Evolutionary conservation across 768 basidiomycete genomes (phyloP).

Genomic region (Rhodotorula graminis): DNA sequence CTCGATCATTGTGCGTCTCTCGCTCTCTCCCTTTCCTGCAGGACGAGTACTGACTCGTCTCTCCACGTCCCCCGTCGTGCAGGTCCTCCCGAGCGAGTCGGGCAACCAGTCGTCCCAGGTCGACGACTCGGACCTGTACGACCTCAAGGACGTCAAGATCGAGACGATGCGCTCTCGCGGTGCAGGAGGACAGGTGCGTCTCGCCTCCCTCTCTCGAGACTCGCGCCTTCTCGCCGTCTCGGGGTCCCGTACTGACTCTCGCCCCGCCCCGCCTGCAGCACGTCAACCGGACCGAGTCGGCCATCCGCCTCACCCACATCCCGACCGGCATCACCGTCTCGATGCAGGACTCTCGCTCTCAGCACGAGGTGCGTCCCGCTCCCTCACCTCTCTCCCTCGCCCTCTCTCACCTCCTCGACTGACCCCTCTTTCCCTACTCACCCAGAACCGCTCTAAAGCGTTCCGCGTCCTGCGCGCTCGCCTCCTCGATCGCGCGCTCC

Average conservation of each 20-base stretch:
- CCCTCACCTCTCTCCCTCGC: background rate
- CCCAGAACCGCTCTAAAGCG: slow-evolving; percentile 89
- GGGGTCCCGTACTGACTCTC: too few species aligned
- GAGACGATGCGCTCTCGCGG: slow-evolving; percentile 97
- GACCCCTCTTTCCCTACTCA: too few species aligned
- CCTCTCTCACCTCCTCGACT: background rate
- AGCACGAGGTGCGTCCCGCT: slow-evolving; percentile 72
- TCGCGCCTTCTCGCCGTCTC: too few species aligned
- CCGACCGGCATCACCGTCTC: slow-evolving; percentile 92
- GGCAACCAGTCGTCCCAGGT: slow-evolving; percentile 53
- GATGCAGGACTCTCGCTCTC: slow-evolving; percentile 96
- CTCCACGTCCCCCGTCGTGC: background rate
- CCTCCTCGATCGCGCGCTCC: slow-evolving; percentile 73
- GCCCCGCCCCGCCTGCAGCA: slow-evolving; percentile 55
- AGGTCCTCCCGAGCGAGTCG: slow-evolving; percentile 78
- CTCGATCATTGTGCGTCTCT: slow-evolving; percentile 63
- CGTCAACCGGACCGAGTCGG: slow-evolving; percentile 97
- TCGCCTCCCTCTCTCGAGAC: too few species aligned
- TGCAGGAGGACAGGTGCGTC: slow-evolving; percentile 82
- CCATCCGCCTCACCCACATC: slow-evolving; percentile 84
- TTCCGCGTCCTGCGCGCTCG: slow-evolving; percentile 83
- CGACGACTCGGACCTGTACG: slow-evolving; percentile 63
- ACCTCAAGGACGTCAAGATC: slow-evolving; percentile 70
- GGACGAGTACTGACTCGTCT: too few species aligned
- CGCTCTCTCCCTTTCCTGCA: slow-evolving; percentile 38